These are phyloP conservation scores for Solanum chaucha DNA, from an alignment of 257 asterid genomes.

Conservation along the genomic window DNA sequence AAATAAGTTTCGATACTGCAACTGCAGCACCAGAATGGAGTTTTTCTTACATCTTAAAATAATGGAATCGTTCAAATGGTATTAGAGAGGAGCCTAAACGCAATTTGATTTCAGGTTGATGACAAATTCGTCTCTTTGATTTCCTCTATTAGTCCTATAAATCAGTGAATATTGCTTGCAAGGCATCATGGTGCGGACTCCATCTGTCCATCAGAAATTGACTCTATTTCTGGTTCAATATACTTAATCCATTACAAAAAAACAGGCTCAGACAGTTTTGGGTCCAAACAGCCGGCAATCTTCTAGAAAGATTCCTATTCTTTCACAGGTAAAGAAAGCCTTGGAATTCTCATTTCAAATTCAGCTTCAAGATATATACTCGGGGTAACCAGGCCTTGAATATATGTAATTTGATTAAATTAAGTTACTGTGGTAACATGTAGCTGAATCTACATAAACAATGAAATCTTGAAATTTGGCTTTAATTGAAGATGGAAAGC, in stretches of 20 bases:
- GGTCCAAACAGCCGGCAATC: neutral
- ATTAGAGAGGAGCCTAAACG: neutral
- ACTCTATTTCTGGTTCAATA: neutral
- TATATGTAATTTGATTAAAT: neutral
- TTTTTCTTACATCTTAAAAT: neutral
- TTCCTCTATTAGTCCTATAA: neutral
- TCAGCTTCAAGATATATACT: neutral
- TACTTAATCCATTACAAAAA: neutral
- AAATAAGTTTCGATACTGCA: neutral
- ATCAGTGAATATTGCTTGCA: neutral
- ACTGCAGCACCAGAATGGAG: neutral
- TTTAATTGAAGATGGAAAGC: neutral
- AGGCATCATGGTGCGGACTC: neutral
- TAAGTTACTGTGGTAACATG: neutral
- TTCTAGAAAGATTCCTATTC: neutral
- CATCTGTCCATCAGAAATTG: neutral
- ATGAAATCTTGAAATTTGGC: neutral
- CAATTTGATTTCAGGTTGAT: neutral
- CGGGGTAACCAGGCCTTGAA: neutral
- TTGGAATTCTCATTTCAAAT: neutral
- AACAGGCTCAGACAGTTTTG: neutral
- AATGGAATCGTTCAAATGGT: neutral
- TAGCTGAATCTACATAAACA: neutral
- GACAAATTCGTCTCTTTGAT: neutral
- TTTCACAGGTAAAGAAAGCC: neutral